phyloP scores from a whole-genome alignment of 768 basidiomycete species.

The Boletus reticuloceps region DNA sequence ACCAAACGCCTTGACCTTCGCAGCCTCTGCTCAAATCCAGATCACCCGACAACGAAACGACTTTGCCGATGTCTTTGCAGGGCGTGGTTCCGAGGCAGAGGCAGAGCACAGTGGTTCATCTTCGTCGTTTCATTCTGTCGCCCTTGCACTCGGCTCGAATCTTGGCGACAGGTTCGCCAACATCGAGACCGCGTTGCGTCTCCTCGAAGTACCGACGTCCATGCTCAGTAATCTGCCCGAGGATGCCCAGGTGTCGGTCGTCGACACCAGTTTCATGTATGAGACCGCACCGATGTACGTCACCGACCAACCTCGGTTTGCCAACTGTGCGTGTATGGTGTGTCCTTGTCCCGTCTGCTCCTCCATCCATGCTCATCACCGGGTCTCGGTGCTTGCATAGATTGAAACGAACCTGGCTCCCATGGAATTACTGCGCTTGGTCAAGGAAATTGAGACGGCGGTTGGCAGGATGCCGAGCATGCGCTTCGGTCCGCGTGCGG shows the following conservation, averaged over 20 bases:
- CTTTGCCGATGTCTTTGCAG: constrained; percentile 26
- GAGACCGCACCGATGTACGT: constrained; percentile 97
- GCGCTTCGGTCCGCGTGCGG: constrained; percentile 82
- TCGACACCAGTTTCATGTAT: constrained; percentile 87
- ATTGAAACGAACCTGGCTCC: constrained; percentile 73
- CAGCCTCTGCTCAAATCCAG: constrained; percentile 61
- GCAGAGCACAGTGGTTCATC: too few relatives aligned
- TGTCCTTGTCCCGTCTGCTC: constrained; percentile 25
- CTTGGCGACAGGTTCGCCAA: constrained; percentile 84
- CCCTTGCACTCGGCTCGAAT: constrained; percentile 87
- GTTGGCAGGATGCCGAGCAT: constrained; percentile 80
- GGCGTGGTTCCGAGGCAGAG: neutral
- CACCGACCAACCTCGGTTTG: constrained; percentile 81
- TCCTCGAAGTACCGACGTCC: constrained; percentile 54
- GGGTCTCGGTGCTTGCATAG: constrained; percentile 28
- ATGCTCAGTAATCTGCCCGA: constrained; percentile 22
- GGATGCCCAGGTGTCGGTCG: constrained; percentile 39
- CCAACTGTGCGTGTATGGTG: constrained; percentile 91
- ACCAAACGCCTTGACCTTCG: constrained; percentile 67
- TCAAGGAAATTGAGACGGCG: constrained; percentile 70
- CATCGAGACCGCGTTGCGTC: constrained; percentile 72
- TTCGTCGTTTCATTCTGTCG: constrained; percentile 37
- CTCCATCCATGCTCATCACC: neutral
- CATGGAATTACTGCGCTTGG: constrained; percentile 48
- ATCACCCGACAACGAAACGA: constrained; percentile 47